These are phyloP conservation scores for Termitomyces sp. DNA, from an alignment of 768 basidiomycete genomes.

Conservation along the genomic window DNA sequence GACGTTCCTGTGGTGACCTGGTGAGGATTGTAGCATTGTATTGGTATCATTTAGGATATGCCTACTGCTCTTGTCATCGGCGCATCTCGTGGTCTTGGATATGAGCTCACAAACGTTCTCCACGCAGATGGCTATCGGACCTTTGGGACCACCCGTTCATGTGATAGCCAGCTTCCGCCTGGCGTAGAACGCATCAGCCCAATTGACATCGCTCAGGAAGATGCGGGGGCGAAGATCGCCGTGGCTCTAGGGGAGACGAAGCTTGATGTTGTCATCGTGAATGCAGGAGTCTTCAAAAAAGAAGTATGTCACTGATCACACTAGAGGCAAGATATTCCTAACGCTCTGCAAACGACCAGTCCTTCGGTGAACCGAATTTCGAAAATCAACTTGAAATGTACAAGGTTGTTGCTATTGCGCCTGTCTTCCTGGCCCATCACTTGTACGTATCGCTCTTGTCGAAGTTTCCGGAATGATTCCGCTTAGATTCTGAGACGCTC, in stretches of 20 bases:
- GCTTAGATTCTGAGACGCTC: no score
- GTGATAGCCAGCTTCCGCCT: slow-evolving; percentile 20
- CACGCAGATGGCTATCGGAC: slow-evolving; percentile 22
- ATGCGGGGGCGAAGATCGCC: slow-evolving; percentile 30
- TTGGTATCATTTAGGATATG: slow-evolving; percentile 6
- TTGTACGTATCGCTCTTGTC: slow-evolving; percentile 11
- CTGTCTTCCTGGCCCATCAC: slow-evolving; percentile 30
- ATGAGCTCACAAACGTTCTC: slow-evolving; percentile 27
- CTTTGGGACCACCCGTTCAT: slow-evolving; percentile 33
- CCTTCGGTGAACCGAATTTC: slow-evolving; percentile 30
- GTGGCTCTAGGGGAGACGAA: slow-evolving; percentile 24
- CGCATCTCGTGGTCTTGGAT: slow-evolving; percentile 39
- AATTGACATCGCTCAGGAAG: slow-evolving; percentile 29
- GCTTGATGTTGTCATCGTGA: slow-evolving; percentile 30
- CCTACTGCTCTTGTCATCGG: slow-evolving; percentile 33
- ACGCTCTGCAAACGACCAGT: slow-evolving; percentile 13
- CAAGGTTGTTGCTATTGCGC: slow-evolving; percentile 37
- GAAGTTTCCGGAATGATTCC: no score
- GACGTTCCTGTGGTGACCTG: background rate
- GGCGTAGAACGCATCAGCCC: slow-evolving; percentile 29
- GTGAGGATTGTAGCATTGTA: no score
- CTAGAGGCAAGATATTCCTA: background rate
- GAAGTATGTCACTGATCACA: slow-evolving; percentile 23
- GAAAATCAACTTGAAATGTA: slow-evolving; percentile 40
- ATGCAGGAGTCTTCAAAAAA: slow-evolving; percentile 33